phyloP scores from a whole-genome alignment of 345 rosid species.

The Anastatica hierochuntica region DNA sequence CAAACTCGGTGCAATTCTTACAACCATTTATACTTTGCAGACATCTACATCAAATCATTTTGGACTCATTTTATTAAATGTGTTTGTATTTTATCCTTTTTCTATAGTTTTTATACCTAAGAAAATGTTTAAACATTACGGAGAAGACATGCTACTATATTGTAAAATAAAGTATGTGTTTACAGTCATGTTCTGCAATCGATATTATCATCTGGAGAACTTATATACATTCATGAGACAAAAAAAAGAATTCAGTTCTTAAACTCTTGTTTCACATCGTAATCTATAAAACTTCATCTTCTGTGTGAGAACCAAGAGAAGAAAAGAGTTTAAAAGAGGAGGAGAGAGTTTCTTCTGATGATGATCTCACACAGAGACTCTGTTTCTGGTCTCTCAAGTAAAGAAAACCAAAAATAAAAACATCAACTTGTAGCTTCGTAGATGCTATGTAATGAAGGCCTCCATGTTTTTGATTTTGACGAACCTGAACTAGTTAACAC shows the following conservation, averaged over 20 bases:
- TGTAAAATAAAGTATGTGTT: too few relatives aligned
- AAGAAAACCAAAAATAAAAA: not conserved
- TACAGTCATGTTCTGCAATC: too few relatives aligned
- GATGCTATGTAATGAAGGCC: conserved; percentile 81
- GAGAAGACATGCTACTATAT: too few relatives aligned
- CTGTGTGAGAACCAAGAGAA: conserved; percentile 7
- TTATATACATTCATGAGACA: conserved; percentile 15
- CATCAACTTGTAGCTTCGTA: conserved; percentile 55
- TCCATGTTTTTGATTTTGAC: conserved; percentile 62
- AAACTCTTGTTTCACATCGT: conserved; percentile 13
- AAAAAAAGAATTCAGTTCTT: conserved; percentile 6
- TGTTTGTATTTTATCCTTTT: too few relatives aligned
- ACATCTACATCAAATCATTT: too few relatives aligned
- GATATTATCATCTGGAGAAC: too few relatives aligned
- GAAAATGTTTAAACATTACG: too few relatives aligned
- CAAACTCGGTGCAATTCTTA: too few relatives aligned
- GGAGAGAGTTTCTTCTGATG: not conserved
- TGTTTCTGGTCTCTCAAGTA: conserved; percentile 16
- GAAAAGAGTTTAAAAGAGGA: conserved; percentile 2
- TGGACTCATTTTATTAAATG: too few relatives aligned
- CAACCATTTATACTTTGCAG: too few relatives aligned
- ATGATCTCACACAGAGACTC: conserved; percentile 10
- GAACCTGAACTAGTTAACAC: conserved; percentile 36
- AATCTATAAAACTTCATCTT: not conserved
- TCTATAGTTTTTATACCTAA: too few relatives aligned